Evolutionary conservation across 768 basidiomycete genomes (phyloP), one percentile per base, ranked within the genome.

Genomic region (Lentinula detonsa): DNA sequence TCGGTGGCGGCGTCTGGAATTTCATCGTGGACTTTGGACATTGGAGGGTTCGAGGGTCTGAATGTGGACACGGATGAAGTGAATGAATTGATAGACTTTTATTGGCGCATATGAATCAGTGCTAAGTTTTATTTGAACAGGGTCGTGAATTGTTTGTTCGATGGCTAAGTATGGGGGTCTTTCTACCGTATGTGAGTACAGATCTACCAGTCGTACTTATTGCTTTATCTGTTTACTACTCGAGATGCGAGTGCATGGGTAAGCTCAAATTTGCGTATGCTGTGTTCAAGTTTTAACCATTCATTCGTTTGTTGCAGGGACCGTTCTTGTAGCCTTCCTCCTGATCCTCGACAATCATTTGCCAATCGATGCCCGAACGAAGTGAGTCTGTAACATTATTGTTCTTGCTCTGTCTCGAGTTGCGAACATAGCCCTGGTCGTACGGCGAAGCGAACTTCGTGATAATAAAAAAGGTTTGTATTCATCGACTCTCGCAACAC

Each of bases 281-380:
- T 13, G 33, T 28, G 28, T 28, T 4, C 2, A 28, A 28, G 28
- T 28, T 28, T 52, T 49, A 28, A 16, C 46, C 42, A 42, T 10
- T 3, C 16, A 5, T 51, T 9, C 37, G 31, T 23, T 43, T 11
- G 49, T 15, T 21, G 10, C 56, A 75, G 74, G 52, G 65, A 63
- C 18, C 67, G 74, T 6, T 61, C 39, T 18, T 75, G 74, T 60
- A 72, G 69, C 50, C 21, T 75, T 16, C 60, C 69, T 33, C 21
- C 58, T 10, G 62, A 61, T 3, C 35, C 70, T 35, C 60, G 62
- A 33, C 72, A 66, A 34, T 61, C 65, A 15, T 52, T 65, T 57
- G 74, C 73, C 9, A 75, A 75, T 59, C 66, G 66, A n/a, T 75
- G 74, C 60, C 72, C 71, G 15, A 75, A 75, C 48, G 74, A 75